Percentiles rank a stretch among this genome's conserved stretches.
Conservation (phyloP, 2,329 filamentous ascomycete genomes). For the Colletotrichum costaricense region DNA sequence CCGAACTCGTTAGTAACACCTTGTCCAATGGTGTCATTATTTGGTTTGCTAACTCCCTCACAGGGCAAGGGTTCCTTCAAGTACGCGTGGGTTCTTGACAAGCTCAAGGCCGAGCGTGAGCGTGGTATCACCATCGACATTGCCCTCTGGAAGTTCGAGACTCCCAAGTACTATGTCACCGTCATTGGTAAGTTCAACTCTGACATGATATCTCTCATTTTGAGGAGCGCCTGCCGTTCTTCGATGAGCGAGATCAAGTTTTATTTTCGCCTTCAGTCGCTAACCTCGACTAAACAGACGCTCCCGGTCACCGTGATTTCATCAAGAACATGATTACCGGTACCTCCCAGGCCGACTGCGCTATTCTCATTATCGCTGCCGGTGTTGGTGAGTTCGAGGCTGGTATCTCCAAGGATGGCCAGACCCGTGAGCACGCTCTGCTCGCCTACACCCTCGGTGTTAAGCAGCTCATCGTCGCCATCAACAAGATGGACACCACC, state of each 20-base stretch:
- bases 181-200: conserved; percentile 80
- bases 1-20: neutral
- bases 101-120: conserved; percentile 99
- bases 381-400: conserved; percentile 99
- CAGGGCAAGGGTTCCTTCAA: conserved; percentile 99
- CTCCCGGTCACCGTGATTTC: conserved; percentile 99
- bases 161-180: conserved; percentile 96
- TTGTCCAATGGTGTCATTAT: too few species aligned
- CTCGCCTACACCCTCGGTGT: conserved; percentile 99
- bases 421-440: conserved; percentile 99
- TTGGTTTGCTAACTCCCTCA: conserved; percentile 51
- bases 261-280: neutral
- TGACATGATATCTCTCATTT: neutral
- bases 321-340: conserved; percentile 99
- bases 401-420: conserved; percentile 99
- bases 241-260: neutral
- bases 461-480: conserved; percentile 99
- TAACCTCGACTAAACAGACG: conserved; percentile 62
- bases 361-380: conserved; percentile 99
- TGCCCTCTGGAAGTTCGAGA: conserved; percentile 99
- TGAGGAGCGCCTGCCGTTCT: neutral
- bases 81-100: conserved; percentile 97
- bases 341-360: conserved; percentile 99
- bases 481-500: conserved; percentile 99
- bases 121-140: conserved; percentile 99